Evolutionary conservation across 2,329 filamentous ascomycete genomes (phyloP).

Genomic region (Hypoxylon sp.): DNA sequence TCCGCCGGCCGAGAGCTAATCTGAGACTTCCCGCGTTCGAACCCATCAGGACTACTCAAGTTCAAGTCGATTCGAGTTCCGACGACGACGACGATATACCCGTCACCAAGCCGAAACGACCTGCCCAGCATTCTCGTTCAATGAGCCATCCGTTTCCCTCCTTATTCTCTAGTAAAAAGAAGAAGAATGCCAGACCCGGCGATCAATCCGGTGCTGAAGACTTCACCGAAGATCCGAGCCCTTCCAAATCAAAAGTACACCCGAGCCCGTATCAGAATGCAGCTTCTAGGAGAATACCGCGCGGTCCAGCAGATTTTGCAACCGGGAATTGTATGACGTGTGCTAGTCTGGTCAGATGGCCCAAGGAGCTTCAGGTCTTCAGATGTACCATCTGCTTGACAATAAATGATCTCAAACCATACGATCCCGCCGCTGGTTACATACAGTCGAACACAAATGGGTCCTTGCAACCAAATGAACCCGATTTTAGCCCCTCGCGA

Average conservation of each 20-base stretch:
- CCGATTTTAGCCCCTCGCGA: slow-evolving; percentile 35
- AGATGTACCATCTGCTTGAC: slow-evolving; percentile 87
- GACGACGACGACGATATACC: slow-evolving; percentile 47
- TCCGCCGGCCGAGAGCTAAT: slow-evolving; percentile 45
- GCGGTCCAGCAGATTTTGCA: slow-evolving; percentile 63
- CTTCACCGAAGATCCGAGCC: slow-evolving; percentile 61
- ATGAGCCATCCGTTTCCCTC: slow-evolving; percentile 85
- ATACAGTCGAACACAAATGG: slow-evolving; percentile 32
- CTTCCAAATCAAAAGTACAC: slow-evolving; percentile 46
- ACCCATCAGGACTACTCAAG: slow-evolving; percentile 40
- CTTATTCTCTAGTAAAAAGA: slow-evolving; percentile 73
- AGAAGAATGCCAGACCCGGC: slow-evolving; percentile 60
- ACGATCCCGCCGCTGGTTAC: slow-evolving; percentile 45
- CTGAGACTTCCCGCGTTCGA: slow-evolving; percentile 47
- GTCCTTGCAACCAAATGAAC: slow-evolving; percentile 33
- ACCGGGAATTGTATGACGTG: slow-evolving; percentile 89
- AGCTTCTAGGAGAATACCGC: slow-evolving; percentile 48
- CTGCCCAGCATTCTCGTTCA: slow-evolving; percentile 69
- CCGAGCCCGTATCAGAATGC: slow-evolving; percentile 50
- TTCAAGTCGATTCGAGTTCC: slow-evolving; percentile 58
- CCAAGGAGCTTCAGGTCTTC: slow-evolving; percentile 77
- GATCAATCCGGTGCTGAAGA: slow-evolving; percentile 54
- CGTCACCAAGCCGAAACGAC: slow-evolving; percentile 44
- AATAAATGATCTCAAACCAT: slow-evolving; percentile 79
- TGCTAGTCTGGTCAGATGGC: slow-evolving; percentile 83